A percentile compares a stretch with the other conserved stretches of the same genome.
Conservation (phyloP, 129 eudicot genomes). For the Chrysanthemum lavandulifolium region DNA sequence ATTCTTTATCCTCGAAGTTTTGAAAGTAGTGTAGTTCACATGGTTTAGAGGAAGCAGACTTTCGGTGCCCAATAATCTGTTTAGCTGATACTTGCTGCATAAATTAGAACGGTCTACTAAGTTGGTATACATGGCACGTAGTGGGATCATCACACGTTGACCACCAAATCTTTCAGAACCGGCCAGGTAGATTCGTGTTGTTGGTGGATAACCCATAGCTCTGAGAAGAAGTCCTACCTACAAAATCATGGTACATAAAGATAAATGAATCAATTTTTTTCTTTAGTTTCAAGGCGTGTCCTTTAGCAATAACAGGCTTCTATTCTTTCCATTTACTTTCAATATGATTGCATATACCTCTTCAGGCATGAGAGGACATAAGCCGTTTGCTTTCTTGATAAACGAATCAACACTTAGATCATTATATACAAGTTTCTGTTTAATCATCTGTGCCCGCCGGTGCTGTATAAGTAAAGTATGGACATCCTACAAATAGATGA, state of each 20-base stretch:
- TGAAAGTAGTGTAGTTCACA: conserved; percentile 34
- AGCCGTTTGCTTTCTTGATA: conserved; percentile 57
- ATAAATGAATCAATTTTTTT: neutral
- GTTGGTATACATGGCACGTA: conserved; percentile 80
- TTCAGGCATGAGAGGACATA: conserved; percentile 61
- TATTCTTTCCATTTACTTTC: neutral
- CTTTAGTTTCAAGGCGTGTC: neutral
- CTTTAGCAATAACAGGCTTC: conserved; percentile 8
- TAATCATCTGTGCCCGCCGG: conserved; percentile 78
- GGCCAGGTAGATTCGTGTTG: conserved; percentile 75
- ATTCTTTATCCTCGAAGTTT: conserved; percentile 56
- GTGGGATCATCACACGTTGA: conserved; percentile 79
- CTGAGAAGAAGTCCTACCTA: conserved; percentile 86
- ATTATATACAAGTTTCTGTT: conserved; percentile 51
- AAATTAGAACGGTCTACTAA: conserved; percentile 74
- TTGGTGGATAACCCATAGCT: conserved; percentile 86
- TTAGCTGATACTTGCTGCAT: conserved; percentile 67
- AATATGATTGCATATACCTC: conserved; percentile 28
- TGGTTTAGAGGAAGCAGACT: conserved; percentile 37
- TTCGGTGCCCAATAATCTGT: conserved; percentile 62
- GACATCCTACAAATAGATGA: conserved; percentile 50
- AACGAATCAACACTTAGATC: conserved; percentile 64
- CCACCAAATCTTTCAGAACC: conserved; percentile 93
- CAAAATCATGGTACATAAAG: conserved; percentile 19
- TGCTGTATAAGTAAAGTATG: conserved; percentile 78